A percentile compares a stretch with the other conserved stretches of the same genome.
Evolutionary conservation across 169 alveolate species (phyloP).

Genomic region (Cryptosporidium parvum): DNA sequence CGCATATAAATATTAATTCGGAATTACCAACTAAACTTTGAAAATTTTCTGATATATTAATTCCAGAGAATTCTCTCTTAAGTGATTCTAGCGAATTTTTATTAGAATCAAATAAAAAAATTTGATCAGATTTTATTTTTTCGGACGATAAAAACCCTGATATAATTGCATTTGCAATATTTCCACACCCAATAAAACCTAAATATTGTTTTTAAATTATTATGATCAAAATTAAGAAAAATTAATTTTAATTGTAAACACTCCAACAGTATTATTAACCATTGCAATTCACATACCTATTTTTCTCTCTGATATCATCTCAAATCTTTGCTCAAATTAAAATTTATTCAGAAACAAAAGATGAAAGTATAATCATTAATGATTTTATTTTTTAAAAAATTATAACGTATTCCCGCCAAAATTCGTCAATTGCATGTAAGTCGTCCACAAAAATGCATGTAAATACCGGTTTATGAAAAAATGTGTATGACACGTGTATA

Average conservation of each 20-base stretch:
- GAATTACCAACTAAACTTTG: background rate
- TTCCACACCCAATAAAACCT: slow-evolving; percentile 74
- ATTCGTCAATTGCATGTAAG: slow-evolving; percentile 1
- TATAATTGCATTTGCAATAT: slow-evolving; percentile 68
- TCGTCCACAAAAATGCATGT: slow-evolving; percentile 58
- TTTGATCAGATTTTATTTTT: background rate
- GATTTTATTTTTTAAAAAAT: background rate
- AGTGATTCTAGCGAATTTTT: background rate
- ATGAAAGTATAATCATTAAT: background rate
- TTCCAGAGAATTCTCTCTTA: background rate
- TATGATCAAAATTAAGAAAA: background rate
- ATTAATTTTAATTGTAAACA: background rate
- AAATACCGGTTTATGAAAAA: slow-evolving; percentile 29
- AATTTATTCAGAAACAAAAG: background rate
- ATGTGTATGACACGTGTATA: slow-evolving; percentile 24
- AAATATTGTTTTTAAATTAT: background rate
- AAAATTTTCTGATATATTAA: background rate
- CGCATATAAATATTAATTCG: slow-evolving; percentile 62
- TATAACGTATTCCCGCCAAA: slow-evolving; percentile 1
- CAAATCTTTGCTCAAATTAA: background rate
- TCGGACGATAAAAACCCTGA: slow-evolving; percentile 29
- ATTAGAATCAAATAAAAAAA: slow-evolving; percentile 28
- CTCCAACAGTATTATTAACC: background rate
- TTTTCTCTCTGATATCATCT: slow-evolving; percentile 5
- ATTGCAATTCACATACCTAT: slow-evolving; percentile 4